Evolutionary conservation across 495 filamentous ascomycete species (phyloP), one percentile per base, ranked within the genome.

Genomic region (Penicillium canescens): DNA sequence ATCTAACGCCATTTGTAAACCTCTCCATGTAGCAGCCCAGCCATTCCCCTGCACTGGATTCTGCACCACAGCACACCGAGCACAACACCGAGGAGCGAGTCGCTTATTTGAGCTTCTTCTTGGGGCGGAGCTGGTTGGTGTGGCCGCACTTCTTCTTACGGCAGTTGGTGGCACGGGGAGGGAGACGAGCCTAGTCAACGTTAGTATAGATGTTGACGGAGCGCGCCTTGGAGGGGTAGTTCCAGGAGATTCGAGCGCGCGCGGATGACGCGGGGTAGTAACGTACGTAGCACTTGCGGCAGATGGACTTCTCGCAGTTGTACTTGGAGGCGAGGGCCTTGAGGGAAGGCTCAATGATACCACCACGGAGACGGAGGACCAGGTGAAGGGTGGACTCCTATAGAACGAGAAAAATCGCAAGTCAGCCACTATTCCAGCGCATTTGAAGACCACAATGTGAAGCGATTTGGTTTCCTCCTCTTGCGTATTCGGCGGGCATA

Each of bases 251-350:
- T 43, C 13, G 34, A 24, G 16, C 18, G 24, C 24, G 41, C 36
- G 39, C 34, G 36, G 12, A 33, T 20, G 31, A 14, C n/a, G 24
- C 46, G 23, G 59, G 55, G 45, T 42, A 18, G 33, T 12, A 44
- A 86, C 86, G 63, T 82, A 92, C 89, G 77, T 96, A 97, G 87
- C 93, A 98, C 86, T 98, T 97, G 81, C 94, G 93, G 89, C 94
- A 98, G 78, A 98, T 96, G 86, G 90, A 90, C 89, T 98, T 98
- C 58, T 98, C 94, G 88, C 93, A 97, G 84, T 98, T 98, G 86
- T 92, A 98, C 83, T 96, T 97, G 80, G 85, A 89, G 62, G 94
- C 94, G 60, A 98, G 87, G 55, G 91, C 95, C 86, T 98, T 98
- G 67, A 98, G 85, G 65, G 91, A 96, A 67, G 94, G 94, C 83